Evolutionary conservation across 441 rosid species (phyloP), one percentile per base, ranked within the genome.

Genomic region (Erysimum pusillum): DNA sequence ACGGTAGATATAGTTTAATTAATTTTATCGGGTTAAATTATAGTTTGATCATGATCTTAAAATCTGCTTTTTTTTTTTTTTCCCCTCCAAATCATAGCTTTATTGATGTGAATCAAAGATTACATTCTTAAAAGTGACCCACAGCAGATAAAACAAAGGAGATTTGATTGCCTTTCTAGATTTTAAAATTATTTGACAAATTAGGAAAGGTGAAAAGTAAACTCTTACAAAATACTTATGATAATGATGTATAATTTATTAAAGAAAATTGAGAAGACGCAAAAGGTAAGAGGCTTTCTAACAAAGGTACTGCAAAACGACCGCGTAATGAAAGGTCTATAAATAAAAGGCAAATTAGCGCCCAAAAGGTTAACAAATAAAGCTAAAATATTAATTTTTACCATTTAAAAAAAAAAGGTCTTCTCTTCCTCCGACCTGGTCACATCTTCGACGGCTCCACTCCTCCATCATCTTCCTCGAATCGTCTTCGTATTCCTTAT

Each of bases 401-500:
- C 32, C 44, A 34, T 62, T 41, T 6, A 9, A 11, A 11, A 39
- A 71, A 18, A 56, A n/a, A n/a, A n/a, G 1, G 15, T 77, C 67
- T 57, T 65, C 56, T 71, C 69, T 54, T 38, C 36, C 14, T 64
- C 62, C 49, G 51, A 61, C 78, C 45, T 72, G 70, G 74, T 67
- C 78, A 71, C 81, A 46, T 45, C 45, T 42, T 73, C 71, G 62
- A 51, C 76, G 80, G 68, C 74, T 78, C 74, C 77, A 78, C 81
- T 67, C 74, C 39, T 53, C 59, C 46, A 25, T 51, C 65, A 4
- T 66, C 78, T 38, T 39, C 76, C 0, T 56, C 75, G 49, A 53
- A 48, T 63, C 76, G 5, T 74, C 75, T 46, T 49, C 70, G 2
- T 61, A 63, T 0, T 72, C 64, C 9, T 59, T 45, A 38, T 58